A percentile compares a stretch with the other conserved stretches of the same genome.
Evolutionary conservation across 108 stramenopile species (phyloP).

Genomic region (Nitzschia putrida): DNA sequence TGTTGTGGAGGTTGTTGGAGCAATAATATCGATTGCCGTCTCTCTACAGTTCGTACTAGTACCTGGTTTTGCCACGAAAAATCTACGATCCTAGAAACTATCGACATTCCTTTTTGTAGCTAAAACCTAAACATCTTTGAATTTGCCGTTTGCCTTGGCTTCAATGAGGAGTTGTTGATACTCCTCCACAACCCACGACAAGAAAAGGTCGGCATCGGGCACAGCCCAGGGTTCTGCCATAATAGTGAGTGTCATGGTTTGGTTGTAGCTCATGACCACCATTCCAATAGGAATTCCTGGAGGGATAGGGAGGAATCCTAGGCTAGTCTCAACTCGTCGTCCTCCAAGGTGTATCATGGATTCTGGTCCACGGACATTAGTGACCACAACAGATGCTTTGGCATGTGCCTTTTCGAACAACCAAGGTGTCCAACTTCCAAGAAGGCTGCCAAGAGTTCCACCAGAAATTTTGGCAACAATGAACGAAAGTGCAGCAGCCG

Average conservation of each 20-base stretch:
- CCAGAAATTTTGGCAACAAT: constrained; percentile 43
- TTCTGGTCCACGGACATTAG: constrained; percentile 69
- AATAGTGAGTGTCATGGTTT: constrained; percentile 59
- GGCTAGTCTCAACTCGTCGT: constrained; percentile 56
- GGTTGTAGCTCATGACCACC: constrained; percentile 71
- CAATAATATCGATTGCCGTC: too few relatives aligned
- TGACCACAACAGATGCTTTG: constrained; percentile 71
- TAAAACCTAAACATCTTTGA: too few relatives aligned
- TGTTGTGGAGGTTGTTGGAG: too few relatives aligned
- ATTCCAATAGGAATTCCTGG: constrained; percentile 82
- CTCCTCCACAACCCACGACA: constrained; percentile 78
- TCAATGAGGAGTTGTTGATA: constrained; percentile 49
- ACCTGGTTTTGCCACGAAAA: too few relatives aligned
- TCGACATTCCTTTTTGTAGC: too few relatives aligned
- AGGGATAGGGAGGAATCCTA: constrained; percentile 84
- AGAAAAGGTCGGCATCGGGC: constrained; percentile 80
- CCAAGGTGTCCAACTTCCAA: constrained; percentile 22
- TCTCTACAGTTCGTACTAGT: too few relatives aligned
- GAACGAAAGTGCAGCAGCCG: constrained; percentile 65
- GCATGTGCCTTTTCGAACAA: constrained; percentile 64
- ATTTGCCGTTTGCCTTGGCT: constrained; percentile 5
- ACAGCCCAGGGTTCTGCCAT: constrained; percentile 83
- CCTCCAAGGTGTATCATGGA: constrained; percentile 69
- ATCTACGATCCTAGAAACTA: too few relatives aligned
- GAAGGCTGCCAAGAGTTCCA: constrained; percentile 25